Evolutionary conservation across 805 yeast species (phyloP).

Genomic region (Saccharomycopsis fermentans): DNA sequence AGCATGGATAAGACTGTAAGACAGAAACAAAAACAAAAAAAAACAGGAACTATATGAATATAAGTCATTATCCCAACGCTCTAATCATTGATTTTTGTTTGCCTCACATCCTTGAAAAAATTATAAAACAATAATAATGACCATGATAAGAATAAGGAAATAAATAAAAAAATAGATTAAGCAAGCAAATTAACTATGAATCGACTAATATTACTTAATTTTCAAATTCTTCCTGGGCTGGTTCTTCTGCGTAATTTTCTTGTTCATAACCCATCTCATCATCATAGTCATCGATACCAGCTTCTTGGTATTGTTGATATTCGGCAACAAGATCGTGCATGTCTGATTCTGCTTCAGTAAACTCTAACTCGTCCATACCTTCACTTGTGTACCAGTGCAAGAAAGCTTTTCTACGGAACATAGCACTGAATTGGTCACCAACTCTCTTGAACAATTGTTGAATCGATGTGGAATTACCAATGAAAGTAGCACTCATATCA

Average conservation of each 20-base stretch:
- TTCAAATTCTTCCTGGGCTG: background rate
- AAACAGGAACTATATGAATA: background rate
- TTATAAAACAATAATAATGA: background rate
- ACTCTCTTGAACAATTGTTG: constrained; percentile 86
- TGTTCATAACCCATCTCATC: constrained; percentile 54
- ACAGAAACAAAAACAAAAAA: background rate
- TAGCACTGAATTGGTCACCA: constrained; percentile 80
- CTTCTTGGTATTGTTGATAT: constrained; percentile 88
- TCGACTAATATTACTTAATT: background rate
- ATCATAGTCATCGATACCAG: constrained; percentile 57
- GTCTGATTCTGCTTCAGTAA: constrained; percentile 87
- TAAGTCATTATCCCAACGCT: background rate
- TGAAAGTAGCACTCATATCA: constrained; percentile 86
- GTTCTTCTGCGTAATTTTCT: background rate
- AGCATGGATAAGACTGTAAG: background rate
- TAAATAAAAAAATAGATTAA: background rate
- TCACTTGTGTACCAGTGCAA: constrained; percentile 93
- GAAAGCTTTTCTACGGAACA: constrained; percentile 92
- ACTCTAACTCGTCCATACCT: constrained; percentile 95
- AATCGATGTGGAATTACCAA: constrained; percentile 88
- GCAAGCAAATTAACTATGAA: background rate
- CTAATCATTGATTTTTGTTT: background rate
- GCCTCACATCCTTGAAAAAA: background rate
- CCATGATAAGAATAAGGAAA: background rate
- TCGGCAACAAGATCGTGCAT: constrained; percentile 83